Conservation (phyloP, 805 yeast genomes). For the Candida hungchunana region DNA sequence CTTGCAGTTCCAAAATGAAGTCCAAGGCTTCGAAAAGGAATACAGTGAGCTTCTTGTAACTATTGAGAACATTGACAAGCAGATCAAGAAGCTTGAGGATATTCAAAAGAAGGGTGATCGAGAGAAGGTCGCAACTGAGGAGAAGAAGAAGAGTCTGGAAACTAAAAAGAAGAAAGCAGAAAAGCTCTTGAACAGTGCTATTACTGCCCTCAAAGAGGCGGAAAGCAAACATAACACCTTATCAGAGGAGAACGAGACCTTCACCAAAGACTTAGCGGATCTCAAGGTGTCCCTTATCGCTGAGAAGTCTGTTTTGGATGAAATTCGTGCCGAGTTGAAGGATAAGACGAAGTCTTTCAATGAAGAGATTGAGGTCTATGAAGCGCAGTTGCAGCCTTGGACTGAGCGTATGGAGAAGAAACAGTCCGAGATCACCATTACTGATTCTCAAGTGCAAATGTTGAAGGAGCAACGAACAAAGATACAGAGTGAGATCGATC, state of each 20-base stretch:
- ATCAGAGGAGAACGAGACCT: conserved; percentile 40
- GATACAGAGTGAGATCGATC: conserved; percentile 40
- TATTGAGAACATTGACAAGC: conserved; percentile 22
- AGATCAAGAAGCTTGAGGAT: conserved; percentile 31
- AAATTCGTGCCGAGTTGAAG: conserved; percentile 60
- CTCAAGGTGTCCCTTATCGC: conserved; percentile 41
- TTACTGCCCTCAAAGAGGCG: conserved; percentile 40
- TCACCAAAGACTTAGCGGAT: conserved; percentile 39
- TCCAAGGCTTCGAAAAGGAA: conserved; percentile 29
- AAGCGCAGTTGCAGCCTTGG: conserved; percentile 79
- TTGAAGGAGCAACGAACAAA: conserved; percentile 42
- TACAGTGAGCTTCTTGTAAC: conserved; percentile 24
- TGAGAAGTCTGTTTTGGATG: conserved; percentile 57
- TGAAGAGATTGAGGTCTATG: conserved; percentile 57
- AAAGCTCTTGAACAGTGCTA: conserved; percentile 48
- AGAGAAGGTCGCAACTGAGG: conserved; percentile 66
- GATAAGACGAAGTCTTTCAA: conserved; percentile 71
- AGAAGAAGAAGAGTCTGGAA: conserved; percentile 63
- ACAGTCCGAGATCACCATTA: conserved; percentile 60
- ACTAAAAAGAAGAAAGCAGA: conserved; percentile 55
- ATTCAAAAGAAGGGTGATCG: conserved; percentile 45
- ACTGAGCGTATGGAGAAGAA: conserved; percentile 59
- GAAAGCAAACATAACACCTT: conserved; percentile 43
- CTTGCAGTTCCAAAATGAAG: conserved; percentile 35
- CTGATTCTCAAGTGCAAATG: conserved; percentile 60